Percentiles rank a stretch among this genome's conserved stretches.
Conservation (phyloP, 768 basidiomycete species). For the Tricholoma sp. region DNA sequence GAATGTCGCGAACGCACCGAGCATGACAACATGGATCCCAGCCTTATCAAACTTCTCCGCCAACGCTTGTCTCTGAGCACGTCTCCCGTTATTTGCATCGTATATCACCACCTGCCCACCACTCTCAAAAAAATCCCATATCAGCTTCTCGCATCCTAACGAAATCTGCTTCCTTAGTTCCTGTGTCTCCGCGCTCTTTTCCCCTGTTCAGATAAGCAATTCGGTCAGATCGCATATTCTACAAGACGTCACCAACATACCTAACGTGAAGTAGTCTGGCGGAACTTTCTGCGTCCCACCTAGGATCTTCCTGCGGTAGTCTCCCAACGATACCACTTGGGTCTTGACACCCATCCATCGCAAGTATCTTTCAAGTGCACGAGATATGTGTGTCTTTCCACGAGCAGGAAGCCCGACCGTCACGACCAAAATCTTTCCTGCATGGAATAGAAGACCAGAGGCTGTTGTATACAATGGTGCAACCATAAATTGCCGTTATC, state of each 20-base stretch:
- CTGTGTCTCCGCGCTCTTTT: constrained; percentile 78
- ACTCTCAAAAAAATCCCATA: constrained; percentile 80
- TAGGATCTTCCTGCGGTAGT: constrained; percentile 86
- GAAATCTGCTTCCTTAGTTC: constrained; percentile 69
- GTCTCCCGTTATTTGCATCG: constrained; percentile 93
- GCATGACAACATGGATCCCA: constrained; percentile 89
- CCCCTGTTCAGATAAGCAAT: constrained; percentile 38
- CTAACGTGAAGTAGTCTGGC: constrained; percentile 86
- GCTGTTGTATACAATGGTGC: constrained; percentile 95
- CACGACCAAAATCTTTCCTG: constrained; percentile 91
- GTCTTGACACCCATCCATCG: constrained; percentile 98
- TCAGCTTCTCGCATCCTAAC: constrained; percentile 81
- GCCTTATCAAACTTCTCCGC: constrained; percentile 81
- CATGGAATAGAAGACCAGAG: constrained; percentile 82
- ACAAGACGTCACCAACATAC: constrained; percentile 29
- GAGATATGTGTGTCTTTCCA: constrained; percentile 95
- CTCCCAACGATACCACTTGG: constrained; percentile 89
- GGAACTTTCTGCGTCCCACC: constrained; percentile 88
- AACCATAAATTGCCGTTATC: constrained; percentile 50
- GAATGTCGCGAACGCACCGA: constrained; percentile 50
- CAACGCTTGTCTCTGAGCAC: constrained; percentile 58
- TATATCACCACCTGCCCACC: constrained; percentile 98
- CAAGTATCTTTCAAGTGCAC: constrained; percentile 94
- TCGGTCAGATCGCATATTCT: neutral
- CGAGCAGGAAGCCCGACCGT: constrained; percentile 92